Base-by-base conservation (phyloP, 495 filamentous ascomycete genomes). In the Podospora didyma region DNA sequence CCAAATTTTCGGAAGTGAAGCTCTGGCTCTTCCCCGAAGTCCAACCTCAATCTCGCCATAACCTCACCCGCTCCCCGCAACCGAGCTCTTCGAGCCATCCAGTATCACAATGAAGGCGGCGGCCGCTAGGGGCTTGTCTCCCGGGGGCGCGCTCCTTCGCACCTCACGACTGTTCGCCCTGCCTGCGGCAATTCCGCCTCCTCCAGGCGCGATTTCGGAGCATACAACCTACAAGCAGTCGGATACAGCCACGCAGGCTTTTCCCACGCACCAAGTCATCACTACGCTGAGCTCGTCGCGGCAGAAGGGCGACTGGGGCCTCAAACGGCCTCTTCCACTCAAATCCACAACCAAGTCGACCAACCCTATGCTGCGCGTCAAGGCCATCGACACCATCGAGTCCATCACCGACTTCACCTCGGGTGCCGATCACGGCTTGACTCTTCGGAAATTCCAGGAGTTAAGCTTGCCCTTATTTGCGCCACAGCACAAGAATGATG, bases 331-430 rank as follows among this genome's bases (percentile, higher is more conserved):
- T 9, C 73, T 97, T 1, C 94, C 94, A 2, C 69, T 85, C 9
- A 84, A 83, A 64, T 83, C 86, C 7, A 96, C 89, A 1, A 86
- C 82, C 0, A 85, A 81, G 55, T 83, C 88, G 9, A 82, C 81
- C 2, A 85, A 81, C 28, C 88, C 92, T 2, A 77, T 86, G 20
- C 78, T 96, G 37, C 79, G 87, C 35, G 75, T 97, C 53, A 77
- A 72, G 54, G 79, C 85, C 31, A 76, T 95, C 53, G 94, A 99
- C 75, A 92, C 90, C 7, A 82, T 84, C 57, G 92, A 97, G 73
- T 89, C 96, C 66, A 84, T 96, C 69, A 96, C 91, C 54, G 91
- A 96, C 56, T 99, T 90, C 74, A 80, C 86, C 54, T 91, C 89
- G 39, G 87, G 91, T 1, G 79, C 85, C 49, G 90, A 96, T 65